phyloP scores from a whole-genome alignment of 768 basidiomycete genomes.

The Tricholoma flavovirens region DNA sequence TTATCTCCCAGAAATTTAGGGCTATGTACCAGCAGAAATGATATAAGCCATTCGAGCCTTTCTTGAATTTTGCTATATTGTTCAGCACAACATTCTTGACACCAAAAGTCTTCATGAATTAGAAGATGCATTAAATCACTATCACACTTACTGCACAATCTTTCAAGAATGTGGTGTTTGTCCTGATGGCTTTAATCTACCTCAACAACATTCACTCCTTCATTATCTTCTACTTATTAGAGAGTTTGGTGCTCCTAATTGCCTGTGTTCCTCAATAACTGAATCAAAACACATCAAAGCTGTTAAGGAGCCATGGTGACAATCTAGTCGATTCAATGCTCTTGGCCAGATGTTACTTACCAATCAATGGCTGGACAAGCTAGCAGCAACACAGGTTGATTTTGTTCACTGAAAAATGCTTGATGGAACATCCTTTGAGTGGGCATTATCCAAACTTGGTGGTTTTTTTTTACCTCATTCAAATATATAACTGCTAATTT shows the following conservation, averaged over 20 bases:
- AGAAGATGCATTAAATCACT: slow-evolving; percentile 14
- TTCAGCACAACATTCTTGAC: slow-evolving; percentile 10
- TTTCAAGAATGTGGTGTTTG: slow-evolving; percentile 13
- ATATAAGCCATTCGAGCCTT: slow-evolving; percentile 14
- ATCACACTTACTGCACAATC: slow-evolving; percentile 20
- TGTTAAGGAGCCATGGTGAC: neutral
- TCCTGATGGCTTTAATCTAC: slow-evolving; percentile 5
- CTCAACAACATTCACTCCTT: slow-evolving; percentile 17
- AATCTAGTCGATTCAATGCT: neutral
- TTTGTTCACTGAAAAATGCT: too few species aligned
- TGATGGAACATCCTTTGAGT: too few species aligned
- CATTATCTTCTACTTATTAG: slow-evolving; percentile 19
- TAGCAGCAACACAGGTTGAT: neutral
- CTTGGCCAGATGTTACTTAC: slow-evolving; percentile 2
- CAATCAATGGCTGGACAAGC: neutral
- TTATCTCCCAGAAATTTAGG: slow-evolving; percentile 7
- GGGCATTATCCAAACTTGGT: too few species aligned
- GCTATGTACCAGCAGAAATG: slow-evolving; percentile 9
- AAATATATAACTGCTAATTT: too few species aligned
- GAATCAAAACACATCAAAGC: neutral
- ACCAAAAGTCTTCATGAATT: slow-evolving; percentile 15
- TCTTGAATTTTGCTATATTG: slow-evolving; percentile 24
- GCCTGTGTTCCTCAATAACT: neutral
- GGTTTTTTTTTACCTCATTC: too few species aligned
- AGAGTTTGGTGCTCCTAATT: slow-evolving; percentile 12